A percentile compares a stretch with the other conserved stretches of the same genome.
phyloP scores from a whole-genome alignment of 345 rosid species.

The Sapria himalayana region DNA sequence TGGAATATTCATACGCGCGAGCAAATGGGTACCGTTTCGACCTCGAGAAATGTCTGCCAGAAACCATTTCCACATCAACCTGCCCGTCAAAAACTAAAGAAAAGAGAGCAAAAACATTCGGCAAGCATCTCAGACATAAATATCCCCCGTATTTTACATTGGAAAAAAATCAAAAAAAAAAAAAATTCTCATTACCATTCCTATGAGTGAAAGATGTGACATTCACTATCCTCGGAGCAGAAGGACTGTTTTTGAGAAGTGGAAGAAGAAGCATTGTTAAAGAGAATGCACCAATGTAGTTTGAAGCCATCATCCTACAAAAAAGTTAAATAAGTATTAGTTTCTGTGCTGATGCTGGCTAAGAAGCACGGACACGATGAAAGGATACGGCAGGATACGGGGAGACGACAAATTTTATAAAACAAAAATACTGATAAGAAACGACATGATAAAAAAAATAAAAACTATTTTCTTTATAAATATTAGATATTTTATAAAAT shows the following conservation, averaged over 20 bases:
- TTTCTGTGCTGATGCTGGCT: no score
- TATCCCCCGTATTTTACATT: background rate
- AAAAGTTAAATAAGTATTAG: no score
- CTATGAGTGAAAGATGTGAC: conserved; percentile 87
- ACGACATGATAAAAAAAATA: no score
- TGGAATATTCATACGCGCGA: conserved; percentile 48
- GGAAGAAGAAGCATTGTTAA: conserved; percentile 56
- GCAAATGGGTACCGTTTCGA: conserved; percentile 40
- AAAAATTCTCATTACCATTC: conserved; percentile 20
- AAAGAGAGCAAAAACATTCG: conserved; percentile 4
- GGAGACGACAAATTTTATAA: no score
- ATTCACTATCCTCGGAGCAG: conserved; percentile 72
- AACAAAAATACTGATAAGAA: no score
- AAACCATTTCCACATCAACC: conserved; percentile 34
- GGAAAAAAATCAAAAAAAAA: background rate
- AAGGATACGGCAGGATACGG: no score
- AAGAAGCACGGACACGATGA: no score
- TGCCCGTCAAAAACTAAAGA: conserved; percentile 22
- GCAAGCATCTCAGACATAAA: background rate
- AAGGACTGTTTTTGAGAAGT: conserved; percentile 53
- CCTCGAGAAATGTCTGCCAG: conserved; percentile 30
- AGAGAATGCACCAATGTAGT: conserved; percentile 56
- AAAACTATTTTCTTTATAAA: no score
- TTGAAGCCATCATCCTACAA: conserved; percentile 74
- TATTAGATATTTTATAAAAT: no score